Evolutionary conservation across 1,139 yeast species (phyloP), one percentile per base, ranked within the genome.

Genomic region (Sugiyamaella grinbergsii): DNA sequence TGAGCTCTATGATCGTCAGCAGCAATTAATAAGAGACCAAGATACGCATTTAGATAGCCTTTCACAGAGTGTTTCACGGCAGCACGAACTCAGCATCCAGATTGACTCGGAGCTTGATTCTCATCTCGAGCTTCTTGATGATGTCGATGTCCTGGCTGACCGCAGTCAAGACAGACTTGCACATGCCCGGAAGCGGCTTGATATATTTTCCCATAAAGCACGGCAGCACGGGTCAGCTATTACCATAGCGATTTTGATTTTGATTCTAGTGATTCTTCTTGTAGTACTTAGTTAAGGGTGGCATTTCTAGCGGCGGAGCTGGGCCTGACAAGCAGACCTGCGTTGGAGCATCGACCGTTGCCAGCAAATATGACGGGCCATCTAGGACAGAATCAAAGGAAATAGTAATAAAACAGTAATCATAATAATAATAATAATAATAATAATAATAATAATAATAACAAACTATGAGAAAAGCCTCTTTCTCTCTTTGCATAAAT

Each of bases 201-300:
- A 69, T 32, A 72, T 69, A 39, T 85, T 87, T 61, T 74, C 83
- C 47, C 70, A 75, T 13, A 77, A 73, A 59, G 79, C 83, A 16
- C 76, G 77, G 51, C 88, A 85, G 62, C 82, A 85, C 61, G 91
- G 93, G 1, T 83, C 87, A 47, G 73, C 87, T 72, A 73, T 82
- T 38, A 83, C 91, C 0, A 87, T 87, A 29, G 69, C 81, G n/a
- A 76, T 80, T 5, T 70, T 88, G 53, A 73, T 85, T 4, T 69
- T 83, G 20, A 79, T 83, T 38, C 70, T 84, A 57, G 74, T 84
- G 19, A 67, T 83, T 50, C 69, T 84, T 48, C 69, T 84, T 51
- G 79, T 81, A 18, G 80, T 84, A 11, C 71, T 83, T 56, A 83
- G 81, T 62, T 83, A 51, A 40, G 34, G 18, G n/a, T 8, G 23